Evolutionary conservation across 2,329 filamentous ascomycete genomes (phyloP).

Genomic region (Diaporthe humulicola): DNA sequence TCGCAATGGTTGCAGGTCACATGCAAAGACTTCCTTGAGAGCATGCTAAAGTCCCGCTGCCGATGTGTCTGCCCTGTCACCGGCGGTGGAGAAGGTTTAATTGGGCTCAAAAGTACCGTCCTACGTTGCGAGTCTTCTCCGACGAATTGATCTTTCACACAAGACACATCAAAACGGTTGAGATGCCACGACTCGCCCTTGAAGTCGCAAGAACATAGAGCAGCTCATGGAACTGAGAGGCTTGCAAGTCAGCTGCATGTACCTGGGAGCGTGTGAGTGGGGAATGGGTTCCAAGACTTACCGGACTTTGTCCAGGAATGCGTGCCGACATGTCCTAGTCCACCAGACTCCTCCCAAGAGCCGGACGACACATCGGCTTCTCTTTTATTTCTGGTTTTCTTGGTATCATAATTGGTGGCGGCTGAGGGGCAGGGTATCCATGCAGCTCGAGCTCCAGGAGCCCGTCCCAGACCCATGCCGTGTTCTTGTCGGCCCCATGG

Average conservation of each 20-base stretch:
- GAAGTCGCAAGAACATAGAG: neutral
- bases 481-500: neutral
- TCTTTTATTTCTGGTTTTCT: neutral
- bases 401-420: neutral
- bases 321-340: slow-evolving; percentile 37
- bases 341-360: slow-evolving; percentile 24
- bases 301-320: slow-evolving; percentile 13
- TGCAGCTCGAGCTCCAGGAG: neutral
- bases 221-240: neutral
- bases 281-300: neutral
- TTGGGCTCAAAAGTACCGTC: neutral
- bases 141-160: neutral
- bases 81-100: neutral
- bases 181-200: neutral
- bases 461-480: neutral
- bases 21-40: neutral
- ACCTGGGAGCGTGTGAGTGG: neutral
- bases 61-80: neutral
- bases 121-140: neutral
- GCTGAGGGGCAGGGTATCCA: neutral
- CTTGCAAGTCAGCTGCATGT: neutral
- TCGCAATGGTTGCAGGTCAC: neutral
- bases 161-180: neutral
- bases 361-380: slow-evolving; percentile 38
- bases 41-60: neutral